Conservation (phyloP, 352 stramenopile species). For the Phytophthora europaea region DNA sequence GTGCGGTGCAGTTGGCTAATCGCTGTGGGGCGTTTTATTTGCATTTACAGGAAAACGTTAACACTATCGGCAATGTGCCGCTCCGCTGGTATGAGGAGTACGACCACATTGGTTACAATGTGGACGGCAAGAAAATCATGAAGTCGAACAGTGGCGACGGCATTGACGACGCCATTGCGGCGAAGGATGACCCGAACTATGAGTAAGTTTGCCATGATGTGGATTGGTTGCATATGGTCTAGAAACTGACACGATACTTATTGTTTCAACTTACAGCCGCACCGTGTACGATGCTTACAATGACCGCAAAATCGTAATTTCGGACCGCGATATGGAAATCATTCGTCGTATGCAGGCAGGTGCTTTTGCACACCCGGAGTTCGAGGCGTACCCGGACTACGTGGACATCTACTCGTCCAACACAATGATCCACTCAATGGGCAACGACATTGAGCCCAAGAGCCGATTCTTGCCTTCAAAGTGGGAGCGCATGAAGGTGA, state of each 20-base stretch:
- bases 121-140: slow-evolving; percentile 97
- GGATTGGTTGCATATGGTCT: not conserved
- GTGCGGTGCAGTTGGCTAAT: not conserved
- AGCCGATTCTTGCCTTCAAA: slow-evolving; percentile 96
- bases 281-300: slow-evolving; percentile 99
- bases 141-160: slow-evolving; percentile 92
- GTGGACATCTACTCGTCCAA: slow-evolving; percentile 92
- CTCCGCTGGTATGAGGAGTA: slow-evolving; percentile 99
- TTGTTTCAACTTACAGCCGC: slow-evolving; percentile 51
- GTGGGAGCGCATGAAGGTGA: slow-evolving; percentile 98
- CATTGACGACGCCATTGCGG: slow-evolving; percentile 91
- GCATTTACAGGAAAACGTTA: slow-evolving; percentile 84
- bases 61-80: slow-evolving; percentile 99
- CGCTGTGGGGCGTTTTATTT: not conserved
- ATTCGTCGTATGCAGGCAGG: slow-evolving; percentile 97
- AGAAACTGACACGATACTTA: not conserved
- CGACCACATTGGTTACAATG: slow-evolving; percentile 99
- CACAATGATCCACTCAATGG: slow-evolving; percentile 90
- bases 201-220: slow-evolving; percentile 56
- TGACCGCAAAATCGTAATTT: slow-evolving; percentile 97
- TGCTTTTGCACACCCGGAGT: slow-evolving; percentile 93
- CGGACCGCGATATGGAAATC: slow-evolving; percentile 97
- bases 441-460: slow-evolving; percentile 93
- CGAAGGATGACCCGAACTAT: slow-evolving; percentile 95
- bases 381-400: slow-evolving; percentile 93